Evolutionary conservation across 495 filamentous ascomycete species (phyloP).

Genomic region (Penicillium robsamsonii): DNA sequence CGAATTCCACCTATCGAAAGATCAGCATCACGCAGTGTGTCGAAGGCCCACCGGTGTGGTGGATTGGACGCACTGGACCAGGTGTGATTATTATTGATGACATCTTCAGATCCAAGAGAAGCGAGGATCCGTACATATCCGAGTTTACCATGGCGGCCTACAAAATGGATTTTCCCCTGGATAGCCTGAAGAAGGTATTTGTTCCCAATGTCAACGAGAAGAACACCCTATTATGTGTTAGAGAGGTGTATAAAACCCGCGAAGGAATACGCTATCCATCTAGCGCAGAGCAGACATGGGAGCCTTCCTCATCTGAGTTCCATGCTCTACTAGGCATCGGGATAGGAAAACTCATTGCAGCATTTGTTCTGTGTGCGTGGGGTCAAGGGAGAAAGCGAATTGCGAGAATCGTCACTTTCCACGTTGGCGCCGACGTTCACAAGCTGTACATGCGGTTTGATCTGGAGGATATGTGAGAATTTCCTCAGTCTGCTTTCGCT

Average conservation of each 20-base stretch:
- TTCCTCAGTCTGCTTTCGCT: neutral
- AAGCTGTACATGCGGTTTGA: conserved; percentile 9
- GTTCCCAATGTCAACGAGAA: conserved; percentile 1
- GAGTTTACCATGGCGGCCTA: conserved; percentile 1
- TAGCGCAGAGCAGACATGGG: neutral
- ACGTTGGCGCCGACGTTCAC: neutral
- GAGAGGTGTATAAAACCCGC: neutral
- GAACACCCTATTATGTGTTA: neutral
- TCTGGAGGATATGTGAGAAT: conserved; percentile 4
- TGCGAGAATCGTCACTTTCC: neutral
- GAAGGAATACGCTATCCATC: neutral
- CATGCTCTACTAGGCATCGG: neutral
- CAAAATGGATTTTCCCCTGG: neutral
- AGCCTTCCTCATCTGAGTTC: neutral
- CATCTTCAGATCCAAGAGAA: conserved; percentile 2
- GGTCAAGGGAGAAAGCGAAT: conserved; percentile 4
- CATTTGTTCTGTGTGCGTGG: conserved; percentile 4
- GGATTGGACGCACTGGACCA: neutral
- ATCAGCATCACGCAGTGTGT: conserved; percentile 37
- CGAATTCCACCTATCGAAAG: neutral
- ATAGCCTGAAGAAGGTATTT: neutral
- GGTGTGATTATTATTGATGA: conserved; percentile 4
- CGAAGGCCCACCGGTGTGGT: conserved; percentile 29
- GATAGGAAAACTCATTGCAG: neutral
- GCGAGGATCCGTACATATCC: conserved; percentile 1